Base-by-base conservation (phyloP, 2,329 filamentous ascomycete genomes). In the Pseudogymnoascus sp. region DNA sequence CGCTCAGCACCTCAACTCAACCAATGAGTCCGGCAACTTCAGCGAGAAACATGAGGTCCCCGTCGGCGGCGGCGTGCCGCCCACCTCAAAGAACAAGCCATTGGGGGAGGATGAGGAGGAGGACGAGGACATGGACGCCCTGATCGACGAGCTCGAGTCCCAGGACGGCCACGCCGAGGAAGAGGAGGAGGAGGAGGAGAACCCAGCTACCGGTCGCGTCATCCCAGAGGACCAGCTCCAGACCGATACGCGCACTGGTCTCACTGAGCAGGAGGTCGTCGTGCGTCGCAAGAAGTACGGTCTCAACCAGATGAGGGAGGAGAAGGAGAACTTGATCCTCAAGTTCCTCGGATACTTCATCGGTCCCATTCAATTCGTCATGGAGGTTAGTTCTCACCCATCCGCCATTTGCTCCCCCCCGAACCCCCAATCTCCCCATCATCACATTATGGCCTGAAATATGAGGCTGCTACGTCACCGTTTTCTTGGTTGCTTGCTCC, bases 291-390 rank as follows among this genome's bases (percentile, higher is more conserved):
- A 84, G 78, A 90, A 89, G 75, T 90, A 87, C 74, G 91, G 91
- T 75, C 80, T 90, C 73, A 96, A 96, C 75, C 86, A 91, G 75
- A 91, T 96, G 89, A 92, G 90, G 77, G 90, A 95, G 78, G 89
- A 93, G 79, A 92, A 91, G 78, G 88, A 92, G 77, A 95, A 92
- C 72, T 72, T 92, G 64, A 77, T 92, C 65, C 82, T 94, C 72
- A 94, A 95, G 80, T 95, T 96, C 77, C 71, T 85, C 21, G 81
- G 83, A 70, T 94, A 90, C 79, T 95, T 95, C 75, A 80, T 94
- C 63, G 92, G 92, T 68, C 92, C 92, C 23, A 93, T 96, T 69
- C 91, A 95, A 75, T 93, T 93, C 77, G 91, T 96, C 74, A 96
- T 96, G 91, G 90, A 93, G 86, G 88, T 88, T 75, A 73, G 84